Base-by-base conservation (phyloP, 2,329 filamentous ascomycete genomes). In the Atkinsonella texensis region DNA sequence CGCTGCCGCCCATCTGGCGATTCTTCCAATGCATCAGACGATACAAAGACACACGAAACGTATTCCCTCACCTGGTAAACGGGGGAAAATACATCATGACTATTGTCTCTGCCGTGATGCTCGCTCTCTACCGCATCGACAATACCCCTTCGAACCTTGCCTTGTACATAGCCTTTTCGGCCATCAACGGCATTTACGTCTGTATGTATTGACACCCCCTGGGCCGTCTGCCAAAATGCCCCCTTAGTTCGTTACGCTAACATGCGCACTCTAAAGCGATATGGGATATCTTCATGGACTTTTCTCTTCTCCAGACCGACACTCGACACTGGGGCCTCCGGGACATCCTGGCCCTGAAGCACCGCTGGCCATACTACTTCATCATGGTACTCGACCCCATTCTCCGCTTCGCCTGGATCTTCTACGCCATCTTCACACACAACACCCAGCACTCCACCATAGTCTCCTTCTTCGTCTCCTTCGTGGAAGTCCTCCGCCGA, bases 241-340 rank as follows among this genome's bases (percentile, higher is more conserved):
- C 20, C 28, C 28, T 28, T 1, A 8, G 7, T 1, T 28, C 7
- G 28, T 8, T 28, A 39, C 59, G 17, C 56, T 51, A 4, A 4
- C n/a, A 9, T 3, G 23, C 0, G 9, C 4, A 40, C 20, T 51
- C 20, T 51, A 83, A 28, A 28, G 81, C 84, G 10, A 77, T 95
- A 42, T 98, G 93, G 93, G 93, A 98, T 64, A 71, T 98, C 1
- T 82, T 89, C 57, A 96, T 97, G 87, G 93, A 98, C 66, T 97
- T 93, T 77, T 93, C 86, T 53, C 75, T 96, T n/a, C 77, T 91
- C 3, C 89, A 96, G 59, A 76, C 85, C 0, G 80, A 84, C 51
- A 80, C 87, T 0, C 77, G 79, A 11, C 74, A 86, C 57, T 77
- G 72, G 1, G 75, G 83, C 47, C 77, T 96, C 11, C 84, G 93